Evolutionary conservation across 257 asterid species (phyloP).

Genomic region (Plectranthus barbatus): DNA sequence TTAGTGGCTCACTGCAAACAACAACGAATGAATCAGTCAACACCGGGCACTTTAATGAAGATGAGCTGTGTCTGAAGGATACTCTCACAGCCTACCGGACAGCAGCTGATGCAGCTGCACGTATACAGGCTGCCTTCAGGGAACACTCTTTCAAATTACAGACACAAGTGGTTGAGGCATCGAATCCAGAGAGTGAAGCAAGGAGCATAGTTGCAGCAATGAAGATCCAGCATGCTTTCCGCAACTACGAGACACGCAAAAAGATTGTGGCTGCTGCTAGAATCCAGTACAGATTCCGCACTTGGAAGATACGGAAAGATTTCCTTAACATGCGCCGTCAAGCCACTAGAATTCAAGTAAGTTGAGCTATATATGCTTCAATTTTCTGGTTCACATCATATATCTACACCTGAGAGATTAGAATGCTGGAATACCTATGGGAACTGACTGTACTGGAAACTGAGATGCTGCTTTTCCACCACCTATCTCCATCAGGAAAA

Average conservation of each 20-base stretch:
- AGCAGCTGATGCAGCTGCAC: conserved; percentile 99
- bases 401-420: neutral
- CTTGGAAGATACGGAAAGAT: conserved; percentile 82
- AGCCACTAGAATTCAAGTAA: conserved; percentile 78
- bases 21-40: conserved; percentile 26
- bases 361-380: conserved; percentile 1
- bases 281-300: conserved; percentile 76
- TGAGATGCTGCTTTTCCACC: neutral
- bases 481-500: neutral
- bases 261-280: conserved; percentile 79
- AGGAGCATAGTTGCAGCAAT: conserved; percentile 81
- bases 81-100: conserved; percentile 85
- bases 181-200: conserved; percentile 79
- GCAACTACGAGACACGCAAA: conserved; percentile 58
- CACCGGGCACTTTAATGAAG: conserved; percentile 52
- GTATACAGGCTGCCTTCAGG: conserved; percentile 89
- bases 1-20: conserved; percentile 71
- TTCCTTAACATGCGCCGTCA: conserved; percentile 84
- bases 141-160: conserved; percentile 60
- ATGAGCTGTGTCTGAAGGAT: conserved; percentile 67
- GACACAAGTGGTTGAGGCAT: conserved; percentile 36
- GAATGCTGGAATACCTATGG: neutral
- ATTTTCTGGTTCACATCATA: neutral
- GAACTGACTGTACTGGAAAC: neutral
- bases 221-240: conserved; percentile 97